phyloP scores from a whole-genome alignment of 225 moss, liverwort and hornwort genomes.

The Sphagnum contortum region DNA sequence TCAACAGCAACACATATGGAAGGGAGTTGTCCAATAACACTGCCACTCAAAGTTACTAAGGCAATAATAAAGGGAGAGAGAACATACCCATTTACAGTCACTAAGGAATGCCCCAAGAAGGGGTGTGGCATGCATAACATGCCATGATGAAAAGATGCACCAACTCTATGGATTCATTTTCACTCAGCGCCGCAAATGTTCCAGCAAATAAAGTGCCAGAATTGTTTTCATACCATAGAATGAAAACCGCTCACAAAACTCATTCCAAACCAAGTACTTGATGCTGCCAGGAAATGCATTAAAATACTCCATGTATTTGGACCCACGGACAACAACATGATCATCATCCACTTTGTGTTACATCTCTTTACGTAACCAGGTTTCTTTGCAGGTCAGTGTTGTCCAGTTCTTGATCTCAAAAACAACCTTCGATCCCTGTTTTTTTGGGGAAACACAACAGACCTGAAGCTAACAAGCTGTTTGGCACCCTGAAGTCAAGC shows the following conservation, averaged over 20 bases:
- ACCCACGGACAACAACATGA: slow-evolving; percentile 43
- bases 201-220: slow-evolving; percentile 67
- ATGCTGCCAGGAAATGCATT: slow-evolving; percentile 54
- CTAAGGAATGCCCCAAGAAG: slow-evolving; percentile 79
- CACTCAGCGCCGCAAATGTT: slow-evolving; percentile 59
- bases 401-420: too few relatives aligned
- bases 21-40: too few relatives aligned
- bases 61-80: background rate
- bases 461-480: too few relatives aligned
- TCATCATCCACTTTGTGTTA: slow-evolving; percentile 25
- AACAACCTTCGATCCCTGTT: too few relatives aligned
- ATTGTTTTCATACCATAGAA: slow-evolving; percentile 94
- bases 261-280: slow-evolving; percentile 92
- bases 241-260: slow-evolving; percentile 96
- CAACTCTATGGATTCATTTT: slow-evolving; percentile 71
- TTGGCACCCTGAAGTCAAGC: too few relatives aligned
- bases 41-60: too few relatives aligned
- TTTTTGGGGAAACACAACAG: too few relatives aligned
- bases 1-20: too few relatives aligned
- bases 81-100: slow-evolving; percentile 65
- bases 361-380: too few relatives aligned
- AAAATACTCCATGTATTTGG: slow-evolving; percentile 2
- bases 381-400: too few relatives aligned
- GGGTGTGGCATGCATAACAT: slow-evolving; percentile 70
- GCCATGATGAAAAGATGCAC: slow-evolving; percentile 89